Conservation (phyloP, 768 basidiomycete genomes). For the Leccinum disarticulatum region DNA sequence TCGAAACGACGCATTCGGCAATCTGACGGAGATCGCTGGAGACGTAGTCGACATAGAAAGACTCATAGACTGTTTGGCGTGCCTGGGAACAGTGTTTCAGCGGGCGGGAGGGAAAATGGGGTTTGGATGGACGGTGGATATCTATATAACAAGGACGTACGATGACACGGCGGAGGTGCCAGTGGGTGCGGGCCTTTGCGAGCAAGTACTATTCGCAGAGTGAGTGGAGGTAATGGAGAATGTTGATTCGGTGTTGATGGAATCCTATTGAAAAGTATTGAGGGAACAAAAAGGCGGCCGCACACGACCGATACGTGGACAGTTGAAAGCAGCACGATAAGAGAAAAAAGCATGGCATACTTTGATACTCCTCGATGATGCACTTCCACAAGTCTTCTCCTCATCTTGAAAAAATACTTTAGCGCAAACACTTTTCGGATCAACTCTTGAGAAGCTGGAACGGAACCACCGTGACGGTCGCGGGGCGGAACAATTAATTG, state of each 20-base stretch:
- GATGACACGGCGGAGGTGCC: slow-evolving; percentile 9
- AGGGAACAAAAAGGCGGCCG: too few relatives aligned
- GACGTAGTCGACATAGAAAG: slow-evolving; percentile 77
- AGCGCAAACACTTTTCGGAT: slow-evolving; percentile 84
- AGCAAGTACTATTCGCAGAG: slow-evolving; percentile 78
- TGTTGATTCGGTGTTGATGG: slow-evolving; percentile 92
- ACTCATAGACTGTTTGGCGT: slow-evolving; percentile 36
- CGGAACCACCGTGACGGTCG: too few relatives aligned
- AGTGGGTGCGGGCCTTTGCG: slow-evolving; percentile 51
- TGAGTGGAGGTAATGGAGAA: slow-evolving; percentile 87
- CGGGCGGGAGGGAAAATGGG: not conserved
- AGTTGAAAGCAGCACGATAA: not conserved
- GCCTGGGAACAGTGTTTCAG: slow-evolving; percentile 18
- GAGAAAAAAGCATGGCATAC: slow-evolving; percentile 34
- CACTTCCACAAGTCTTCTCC: slow-evolving; percentile 96
- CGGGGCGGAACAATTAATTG: not conserved
- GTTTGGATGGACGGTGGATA: not conserved
- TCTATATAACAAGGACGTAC: not conserved
- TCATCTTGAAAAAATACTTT: slow-evolving; percentile 76
- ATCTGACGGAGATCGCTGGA: slow-evolving; percentile 76
- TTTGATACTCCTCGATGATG: slow-evolving; percentile 85
- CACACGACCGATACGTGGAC: not conserved
- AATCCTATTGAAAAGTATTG: slow-evolving; percentile 48
- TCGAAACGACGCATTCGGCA: slow-evolving; percentile 83
- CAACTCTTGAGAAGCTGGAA: too few relatives aligned